Evolutionary conservation across 495 filamentous ascomycete species (phyloP), one percentile per base, ranked within the genome.

Genomic region (Trichoderma erinaceum): DNA sequence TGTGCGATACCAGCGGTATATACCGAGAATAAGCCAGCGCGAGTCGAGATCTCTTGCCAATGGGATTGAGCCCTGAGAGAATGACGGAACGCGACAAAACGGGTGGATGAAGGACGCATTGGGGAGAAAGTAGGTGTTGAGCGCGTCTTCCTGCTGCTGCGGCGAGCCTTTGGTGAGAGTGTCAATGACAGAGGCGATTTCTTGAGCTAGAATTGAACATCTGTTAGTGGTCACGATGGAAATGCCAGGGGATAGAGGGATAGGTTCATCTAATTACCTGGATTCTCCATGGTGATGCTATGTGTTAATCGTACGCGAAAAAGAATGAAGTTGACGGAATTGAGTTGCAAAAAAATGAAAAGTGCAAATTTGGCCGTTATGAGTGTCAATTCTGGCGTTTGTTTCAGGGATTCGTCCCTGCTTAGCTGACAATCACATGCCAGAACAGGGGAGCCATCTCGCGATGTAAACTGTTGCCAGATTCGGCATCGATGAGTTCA

Each of bases 1-100:
- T 70, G 94, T 88, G 73, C 92, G 92, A 76, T 96, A 95, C 90
- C 92, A 96, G 69, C 88, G 89, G 71, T 89, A 94, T 46, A 96
- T 89, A 68, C 83, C 83, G 68, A 80, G 79, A 35, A 96, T 81
- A 23, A 89, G 73, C 73, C 79, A 82, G 52, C 91, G 82, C 15
- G 90, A 89, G 67, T 79, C 77, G 41, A 84, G 46, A 0, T 75
- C 78, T 38, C 82, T 83, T 13, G 80, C 69, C 67, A 83, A 80
- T 3, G 80, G 81, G 18, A 83, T 52, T 1, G 69, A 63, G 50
- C 71, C 44, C 25, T 80, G 69, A 10, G 74, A 75, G 74, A 86
- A 87, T 69, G 82, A 84, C 44, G 86, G 85, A 1, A 92, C 88
- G 25, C 86, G 86, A 73, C 90, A 94, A 76, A 96, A 90, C 0